Conservation (phyloP, 495 filamentous ascomycete species). For the Hypomontagnella submonticulosa region DNA sequence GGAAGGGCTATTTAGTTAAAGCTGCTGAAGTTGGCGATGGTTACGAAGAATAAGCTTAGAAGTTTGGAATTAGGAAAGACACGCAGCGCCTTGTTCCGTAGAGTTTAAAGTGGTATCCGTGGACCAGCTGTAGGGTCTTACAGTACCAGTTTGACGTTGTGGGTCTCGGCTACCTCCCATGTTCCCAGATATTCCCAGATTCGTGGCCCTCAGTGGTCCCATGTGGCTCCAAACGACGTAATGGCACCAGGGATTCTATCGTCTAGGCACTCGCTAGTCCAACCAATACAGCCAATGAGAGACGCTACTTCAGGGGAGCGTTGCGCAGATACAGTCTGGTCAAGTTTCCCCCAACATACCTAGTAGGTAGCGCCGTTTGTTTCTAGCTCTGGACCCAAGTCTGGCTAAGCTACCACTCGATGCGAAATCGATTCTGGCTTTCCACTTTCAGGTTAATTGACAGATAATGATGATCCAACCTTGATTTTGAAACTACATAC, state of each 20-base stretch:
- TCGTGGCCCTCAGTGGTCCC: constrained; percentile 35
- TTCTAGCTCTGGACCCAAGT: too few relatives aligned
- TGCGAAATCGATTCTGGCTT: constrained; percentile 1
- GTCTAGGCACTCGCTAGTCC: constrained; percentile 24
- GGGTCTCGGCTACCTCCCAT: constrained; percentile 9
- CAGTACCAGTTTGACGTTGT: neutral
- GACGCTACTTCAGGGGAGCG: constrained; percentile 2
- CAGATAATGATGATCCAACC: neutral
- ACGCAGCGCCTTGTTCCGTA: constrained; percentile 35
- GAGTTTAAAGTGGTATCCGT: constrained; percentile 34
- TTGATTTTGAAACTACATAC: constrained; percentile 11
- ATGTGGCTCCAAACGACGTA: constrained; percentile 42
- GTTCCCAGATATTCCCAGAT: constrained; percentile 34
- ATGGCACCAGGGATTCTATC: constrained; percentile 35
- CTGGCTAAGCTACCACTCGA: too few relatives aligned
- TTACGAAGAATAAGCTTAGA: constrained; percentile 26
- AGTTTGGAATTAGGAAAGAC: constrained; percentile 30
- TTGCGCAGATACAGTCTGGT: constrained; percentile 18
- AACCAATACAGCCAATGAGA: constrained; percentile 19
- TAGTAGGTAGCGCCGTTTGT: constrained; percentile 7
- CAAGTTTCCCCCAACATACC: neutral
- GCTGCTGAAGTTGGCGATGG: constrained; percentile 33
- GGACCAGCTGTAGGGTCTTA: constrained; percentile 20
- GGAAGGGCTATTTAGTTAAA: neutral
- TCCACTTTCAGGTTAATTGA: constrained; percentile 11